Evolutionary conservation across 2,329 filamentous ascomycete species (phyloP).

Genomic region (Cytospora mali): DNA sequence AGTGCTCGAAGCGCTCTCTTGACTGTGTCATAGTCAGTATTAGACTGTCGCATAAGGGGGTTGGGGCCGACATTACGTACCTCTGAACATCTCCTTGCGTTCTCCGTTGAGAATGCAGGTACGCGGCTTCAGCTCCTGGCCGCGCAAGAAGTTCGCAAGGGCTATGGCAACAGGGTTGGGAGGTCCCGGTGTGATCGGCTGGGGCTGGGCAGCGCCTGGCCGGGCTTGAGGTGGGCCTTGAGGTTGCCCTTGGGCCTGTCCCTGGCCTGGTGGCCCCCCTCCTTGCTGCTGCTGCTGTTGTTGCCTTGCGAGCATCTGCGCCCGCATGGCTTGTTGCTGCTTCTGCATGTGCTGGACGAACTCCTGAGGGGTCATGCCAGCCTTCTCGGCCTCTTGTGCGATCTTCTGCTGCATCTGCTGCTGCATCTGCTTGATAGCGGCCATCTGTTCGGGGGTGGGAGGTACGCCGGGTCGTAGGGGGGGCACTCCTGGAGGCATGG

Average conservation of each 20-base stretch:
- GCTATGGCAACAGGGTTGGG: conserved; percentile 88
- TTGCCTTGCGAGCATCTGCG: conserved; percentile 41
- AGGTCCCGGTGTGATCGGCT: conserved; percentile 74
- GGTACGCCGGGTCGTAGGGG: conserved; percentile 35
- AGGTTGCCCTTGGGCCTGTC: conserved; percentile 41
- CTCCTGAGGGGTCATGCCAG: conserved; percentile 81
- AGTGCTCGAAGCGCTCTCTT: conserved; percentile 93
- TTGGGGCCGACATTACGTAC: conserved; percentile 48
- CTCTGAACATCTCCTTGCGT: conserved; percentile 97
- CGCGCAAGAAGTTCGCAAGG: conserved; percentile 82
- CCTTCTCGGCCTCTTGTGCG: conserved; percentile 78
- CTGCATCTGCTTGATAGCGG: conserved; percentile 48
- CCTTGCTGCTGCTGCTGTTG: conserved; percentile 44
- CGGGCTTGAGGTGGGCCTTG: conserved; percentile 41
- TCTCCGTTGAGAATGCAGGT: conserved; percentile 95
- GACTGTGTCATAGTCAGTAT: conserved; percentile 56
- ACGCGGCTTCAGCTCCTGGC: conserved; percentile 83
- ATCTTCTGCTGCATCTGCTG: conserved; percentile 72
- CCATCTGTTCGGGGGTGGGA: conserved; percentile 76
- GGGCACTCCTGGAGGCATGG: conserved; percentile 34
- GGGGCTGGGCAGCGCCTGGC: conserved; percentile 54
- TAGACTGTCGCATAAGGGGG: conserved; percentile 3
- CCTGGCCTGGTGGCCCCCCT: conserved; percentile 13
- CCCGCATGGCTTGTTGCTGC: conserved; percentile 54
- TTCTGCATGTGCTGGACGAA: conserved; percentile 73